A percentile compares a stretch with the other conserved stretches of the same genome.
phyloP scores from a whole-genome alignment of 2,329 filamentous ascomycete species.

The Pestalotiopsis sp. region DNA sequence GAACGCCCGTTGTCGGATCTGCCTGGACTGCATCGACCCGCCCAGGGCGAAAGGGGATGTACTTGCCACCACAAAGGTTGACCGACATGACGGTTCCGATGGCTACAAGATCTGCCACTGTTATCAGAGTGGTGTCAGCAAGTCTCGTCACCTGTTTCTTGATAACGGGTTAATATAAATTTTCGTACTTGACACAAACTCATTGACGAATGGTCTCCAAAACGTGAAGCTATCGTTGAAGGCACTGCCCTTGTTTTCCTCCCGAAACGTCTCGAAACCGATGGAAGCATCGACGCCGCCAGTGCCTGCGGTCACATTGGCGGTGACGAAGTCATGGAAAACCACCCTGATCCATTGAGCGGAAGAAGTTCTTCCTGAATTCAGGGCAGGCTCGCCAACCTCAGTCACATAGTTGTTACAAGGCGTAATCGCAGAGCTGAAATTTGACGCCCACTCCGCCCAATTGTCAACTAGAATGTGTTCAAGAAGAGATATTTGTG shows the following conservation, averaged over 20 bases:
- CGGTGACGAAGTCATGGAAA: constrained; percentile 31
- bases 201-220: constrained; percentile 28
- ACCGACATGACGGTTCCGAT: constrained; percentile 32
- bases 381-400: constrained; percentile 22
- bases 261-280: constrained; percentile 29
- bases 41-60: constrained; percentile 29
- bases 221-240: constrained; percentile 30
- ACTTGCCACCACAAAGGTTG: constrained; percentile 27
- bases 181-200: constrained; percentile 29
- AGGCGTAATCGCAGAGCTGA: constrained; percentile 29
- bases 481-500: constrained; percentile 23
- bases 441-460: constrained; percentile 28
- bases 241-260: constrained; percentile 28
- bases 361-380: constrained; percentile 26
- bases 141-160: too few relatives aligned
- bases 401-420: constrained; percentile 29
- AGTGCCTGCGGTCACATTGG: constrained; percentile 26
- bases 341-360: constrained; percentile 26
- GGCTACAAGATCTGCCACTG: constrained; percentile 33
- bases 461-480: constrained; percentile 30
- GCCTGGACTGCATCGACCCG: constrained; percentile 28
- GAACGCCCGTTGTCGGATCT: constrained; percentile 29
- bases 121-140: not conserved
- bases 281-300: constrained; percentile 33
- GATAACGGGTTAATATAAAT: not conserved